Percentiles rank a stretch among this genome's conserved stretches.
Evolutionary conservation across 163 green algal genomes (phyloP).

Genomic region (Coccomyxa subellipsoidea): DNA sequence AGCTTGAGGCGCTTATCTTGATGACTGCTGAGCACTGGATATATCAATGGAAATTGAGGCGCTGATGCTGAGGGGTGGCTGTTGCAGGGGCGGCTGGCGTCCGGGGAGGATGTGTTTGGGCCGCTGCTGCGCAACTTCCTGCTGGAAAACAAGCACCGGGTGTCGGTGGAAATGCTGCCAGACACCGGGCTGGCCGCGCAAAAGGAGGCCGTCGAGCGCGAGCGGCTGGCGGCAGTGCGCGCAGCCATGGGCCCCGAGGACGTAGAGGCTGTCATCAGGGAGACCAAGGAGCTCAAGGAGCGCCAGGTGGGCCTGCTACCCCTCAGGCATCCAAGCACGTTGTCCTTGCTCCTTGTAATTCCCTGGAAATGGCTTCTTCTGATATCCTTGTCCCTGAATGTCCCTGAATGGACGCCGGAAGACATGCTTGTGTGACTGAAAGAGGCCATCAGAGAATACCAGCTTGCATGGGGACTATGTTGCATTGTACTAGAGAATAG

Average conservation of each 20-base stretch:
- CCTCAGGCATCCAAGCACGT: not conserved
- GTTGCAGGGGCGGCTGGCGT: conserved; percentile 60
- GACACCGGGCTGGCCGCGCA: conserved; percentile 59
- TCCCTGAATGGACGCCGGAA: too few relatives aligned
- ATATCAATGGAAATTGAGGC: too few relatives aligned
- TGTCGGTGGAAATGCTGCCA: conserved; percentile 78
- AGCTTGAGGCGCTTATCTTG: too few relatives aligned
- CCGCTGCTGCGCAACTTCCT: conserved; percentile 89
- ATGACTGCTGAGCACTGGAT: too few relatives aligned
- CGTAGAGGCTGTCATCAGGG: conserved; percentile 57
- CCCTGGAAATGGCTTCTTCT: too few relatives aligned
- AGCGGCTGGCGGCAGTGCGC: conserved; percentile 50
- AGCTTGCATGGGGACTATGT: too few relatives aligned
- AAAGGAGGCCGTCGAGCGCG: conserved; percentile 76
- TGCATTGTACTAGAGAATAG: too few relatives aligned
- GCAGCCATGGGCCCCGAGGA: conserved; percentile 56
- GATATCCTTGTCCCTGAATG: too few relatives aligned
- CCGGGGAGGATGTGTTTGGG: conserved; percentile 87
- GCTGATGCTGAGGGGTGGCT: too few relatives aligned
- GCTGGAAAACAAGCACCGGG: conserved; percentile 88
- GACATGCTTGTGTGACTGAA: too few relatives aligned
- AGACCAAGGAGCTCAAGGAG: conserved; percentile 82
- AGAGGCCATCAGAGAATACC: too few relatives aligned
- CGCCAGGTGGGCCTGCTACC: conserved; percentile 23
- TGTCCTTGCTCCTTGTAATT: too few relatives aligned